phyloP scores from a whole-genome alignment of 83 land plant species.

The Picea engelmannii region DNA sequence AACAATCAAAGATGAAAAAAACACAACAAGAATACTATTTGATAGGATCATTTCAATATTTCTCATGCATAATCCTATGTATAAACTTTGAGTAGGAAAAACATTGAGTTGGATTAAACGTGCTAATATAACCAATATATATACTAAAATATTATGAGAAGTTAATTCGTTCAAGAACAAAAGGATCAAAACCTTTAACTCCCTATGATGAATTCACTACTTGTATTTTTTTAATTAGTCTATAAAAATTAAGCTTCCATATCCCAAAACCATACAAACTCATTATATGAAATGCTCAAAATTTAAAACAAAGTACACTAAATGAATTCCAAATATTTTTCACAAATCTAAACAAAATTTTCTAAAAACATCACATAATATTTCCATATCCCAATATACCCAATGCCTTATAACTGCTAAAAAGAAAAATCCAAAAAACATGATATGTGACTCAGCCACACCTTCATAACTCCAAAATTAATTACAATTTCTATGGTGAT shows the following conservation, averaged over 20 bases:
- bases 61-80: too few relatives aligned
- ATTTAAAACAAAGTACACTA: slow-evolving; percentile 19
- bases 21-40: too few relatives aligned
- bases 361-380: neutral
- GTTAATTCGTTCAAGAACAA: slow-evolving; percentile 5
- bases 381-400: neutral
- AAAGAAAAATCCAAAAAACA: too few relatives aligned
- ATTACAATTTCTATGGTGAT: too few relatives aligned
- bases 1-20: too few relatives aligned
- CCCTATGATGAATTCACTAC: neutral
- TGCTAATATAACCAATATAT: slow-evolving; percentile 7
- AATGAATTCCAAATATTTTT: slow-evolving; percentile 4
- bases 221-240: slow-evolving; percentile 19
- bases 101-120: neutral
- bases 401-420: too few relatives aligned
- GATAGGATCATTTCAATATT: too few relatives aligned
- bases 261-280: slow-evolving; percentile 23
- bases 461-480: too few relatives aligned
- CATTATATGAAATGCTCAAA: slow-evolving; percentile 28
- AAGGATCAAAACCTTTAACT: neutral
- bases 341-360: slow-evolving; percentile 1
- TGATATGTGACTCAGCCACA: too few relatives aligned
- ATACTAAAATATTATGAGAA: slow-evolving; percentile 16
- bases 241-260: slow-evolving; percentile 18
- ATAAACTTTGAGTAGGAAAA: too few relatives aligned